Evolutionary conservation across 163 green algal genomes (phyloP).

Genomic region (Volvox carteri): DNA sequence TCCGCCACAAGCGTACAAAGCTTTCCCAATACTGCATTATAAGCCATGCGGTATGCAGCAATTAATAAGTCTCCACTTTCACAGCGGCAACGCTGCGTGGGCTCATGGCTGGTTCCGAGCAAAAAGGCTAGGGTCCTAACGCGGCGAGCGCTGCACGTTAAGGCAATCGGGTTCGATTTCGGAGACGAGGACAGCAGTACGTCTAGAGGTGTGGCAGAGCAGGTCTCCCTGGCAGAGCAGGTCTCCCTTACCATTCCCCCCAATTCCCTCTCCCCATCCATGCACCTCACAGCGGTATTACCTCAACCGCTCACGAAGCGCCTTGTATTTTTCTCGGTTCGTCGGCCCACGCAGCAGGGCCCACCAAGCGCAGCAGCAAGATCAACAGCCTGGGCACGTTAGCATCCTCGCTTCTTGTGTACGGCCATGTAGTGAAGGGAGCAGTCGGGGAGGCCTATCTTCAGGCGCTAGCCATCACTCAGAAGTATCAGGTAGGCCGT

Average conservation of each 20-base stretch:
- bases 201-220: not conserved
- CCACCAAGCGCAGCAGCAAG: constrained; percentile 43
- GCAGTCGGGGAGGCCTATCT: constrained; percentile 69
- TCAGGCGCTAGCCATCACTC: constrained; percentile 50
- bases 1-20: too few relatives aligned
- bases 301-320: too few relatives aligned
- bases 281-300: too few relatives aligned
- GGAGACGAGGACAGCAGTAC: constrained; percentile 12
- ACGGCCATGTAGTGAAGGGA: constrained; percentile 61
- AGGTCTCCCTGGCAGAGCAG: too few relatives aligned
- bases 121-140: not conserved
- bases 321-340: too few relatives aligned
- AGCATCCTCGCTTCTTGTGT: constrained; percentile 61
- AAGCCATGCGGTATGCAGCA: not conserved
- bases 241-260: too few relatives aligned
- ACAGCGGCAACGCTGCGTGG: not conserved
- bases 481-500: constrained; percentile 69
- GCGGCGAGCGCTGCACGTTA: not conserved
- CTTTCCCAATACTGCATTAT: not conserved
- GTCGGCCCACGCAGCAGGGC: constrained; percentile 1
- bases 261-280: too few relatives aligned
- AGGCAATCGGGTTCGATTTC: constrained; percentile 45
- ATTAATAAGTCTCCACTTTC: not conserved
- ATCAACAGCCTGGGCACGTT: constrained; percentile 41
- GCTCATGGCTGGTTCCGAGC: not conserved